Conservation (phyloP, 768 basidiomycete species). For the Lentinula raphanica region DNA sequence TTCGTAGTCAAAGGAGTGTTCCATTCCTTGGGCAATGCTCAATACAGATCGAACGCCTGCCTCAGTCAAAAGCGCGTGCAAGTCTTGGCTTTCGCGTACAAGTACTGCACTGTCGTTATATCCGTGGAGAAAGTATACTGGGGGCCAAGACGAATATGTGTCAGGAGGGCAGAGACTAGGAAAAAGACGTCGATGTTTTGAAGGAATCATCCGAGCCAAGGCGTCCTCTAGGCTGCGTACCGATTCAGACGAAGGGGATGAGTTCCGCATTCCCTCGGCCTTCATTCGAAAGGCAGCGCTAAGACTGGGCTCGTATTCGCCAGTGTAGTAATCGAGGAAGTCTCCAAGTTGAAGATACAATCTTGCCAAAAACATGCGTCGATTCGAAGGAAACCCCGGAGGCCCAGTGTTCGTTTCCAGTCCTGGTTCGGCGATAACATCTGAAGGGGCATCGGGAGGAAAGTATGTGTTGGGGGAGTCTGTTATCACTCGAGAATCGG, state of each 20-base stretch:
- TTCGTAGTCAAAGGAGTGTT: slow-evolving; percentile 37
- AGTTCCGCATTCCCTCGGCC: slow-evolving; percentile 10
- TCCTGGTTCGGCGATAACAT: neutral
- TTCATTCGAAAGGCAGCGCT: slow-evolving; percentile 34
- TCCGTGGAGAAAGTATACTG: slow-evolving; percentile 7
- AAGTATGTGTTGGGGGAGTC: slow-evolving; percentile 6
- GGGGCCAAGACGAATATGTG: slow-evolving; percentile 16
- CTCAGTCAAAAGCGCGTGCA: slow-evolving; percentile 20
- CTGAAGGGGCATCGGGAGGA: neutral
- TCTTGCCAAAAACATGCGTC: slow-evolving; percentile 52
- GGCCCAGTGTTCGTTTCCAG: neutral
- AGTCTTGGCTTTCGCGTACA: slow-evolving; percentile 23
- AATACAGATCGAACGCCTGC: slow-evolving; percentile 23
- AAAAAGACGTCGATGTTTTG: slow-evolving; percentile 32
- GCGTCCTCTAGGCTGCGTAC: neutral
- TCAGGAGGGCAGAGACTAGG: slow-evolving; percentile 38
- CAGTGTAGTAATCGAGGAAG: slow-evolving; percentile 56
- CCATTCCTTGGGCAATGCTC: slow-evolving; percentile 20
- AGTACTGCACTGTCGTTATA: slow-evolving; percentile 3
- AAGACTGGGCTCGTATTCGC: slow-evolving; percentile 40
- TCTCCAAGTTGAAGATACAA: slow-evolving; percentile 56
- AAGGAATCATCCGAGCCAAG: slow-evolving; percentile 25
- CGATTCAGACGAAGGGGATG: neutral
- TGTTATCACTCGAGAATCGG: neutral
- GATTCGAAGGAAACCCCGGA: slow-evolving; percentile 58